Conservation (phyloP, 2,329 filamentous ascomycete species). For the Xylogone sp. region DNA sequence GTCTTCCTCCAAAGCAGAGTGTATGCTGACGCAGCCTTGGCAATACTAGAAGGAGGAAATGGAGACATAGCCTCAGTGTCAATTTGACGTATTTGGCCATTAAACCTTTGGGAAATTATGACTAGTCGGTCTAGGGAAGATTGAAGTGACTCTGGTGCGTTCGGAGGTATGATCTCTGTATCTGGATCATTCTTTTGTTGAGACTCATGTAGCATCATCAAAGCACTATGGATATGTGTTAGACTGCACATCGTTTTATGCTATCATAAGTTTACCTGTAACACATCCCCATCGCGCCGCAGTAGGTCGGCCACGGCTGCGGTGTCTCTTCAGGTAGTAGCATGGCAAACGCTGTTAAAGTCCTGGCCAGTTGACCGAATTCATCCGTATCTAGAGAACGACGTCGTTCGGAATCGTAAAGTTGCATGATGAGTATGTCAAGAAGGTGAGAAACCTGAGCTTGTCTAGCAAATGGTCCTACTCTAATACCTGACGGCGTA, state of each 20-base stretch:
- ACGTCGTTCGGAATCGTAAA: slow-evolving; percentile 1
- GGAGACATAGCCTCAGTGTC: slow-evolving; percentile 12
- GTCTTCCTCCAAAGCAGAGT: slow-evolving; percentile 11
- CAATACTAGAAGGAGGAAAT: slow-evolving; percentile 10
- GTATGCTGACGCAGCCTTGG: slow-evolving; percentile 3
- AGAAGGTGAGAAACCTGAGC: slow-evolving; percentile 16
- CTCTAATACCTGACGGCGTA: slow-evolving; percentile 11
- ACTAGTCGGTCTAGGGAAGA: slow-evolving; percentile 7
- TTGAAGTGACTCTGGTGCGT: slow-evolving; percentile 9
- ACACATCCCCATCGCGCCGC: slow-evolving; percentile 17
- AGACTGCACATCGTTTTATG: not conserved
- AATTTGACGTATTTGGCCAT: slow-evolving; percentile 6
- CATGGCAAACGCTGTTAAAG: slow-evolving; percentile 12
- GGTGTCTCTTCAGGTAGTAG: slow-evolving; percentile 16
- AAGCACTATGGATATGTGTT: slow-evolving; percentile 2
- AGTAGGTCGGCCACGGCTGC: slow-evolving; percentile 15
- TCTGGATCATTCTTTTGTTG: not conserved
- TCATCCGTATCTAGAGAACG: slow-evolving; percentile 7
- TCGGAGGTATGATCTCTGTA: not conserved
- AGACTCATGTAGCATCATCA: slow-evolving; percentile 13
- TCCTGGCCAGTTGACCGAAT: slow-evolving; percentile 14
- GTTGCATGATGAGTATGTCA: slow-evolving; percentile 9
- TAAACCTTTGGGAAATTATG: slow-evolving; percentile 6
- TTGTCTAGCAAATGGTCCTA: slow-evolving; percentile 15
- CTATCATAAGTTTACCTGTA: slow-evolving; percentile 7